Percentiles rank a stretch among this genome's conserved stretches.
phyloP scores from a whole-genome alignment of 345 rosid genomes.

The Corymbia maculata region DNA sequence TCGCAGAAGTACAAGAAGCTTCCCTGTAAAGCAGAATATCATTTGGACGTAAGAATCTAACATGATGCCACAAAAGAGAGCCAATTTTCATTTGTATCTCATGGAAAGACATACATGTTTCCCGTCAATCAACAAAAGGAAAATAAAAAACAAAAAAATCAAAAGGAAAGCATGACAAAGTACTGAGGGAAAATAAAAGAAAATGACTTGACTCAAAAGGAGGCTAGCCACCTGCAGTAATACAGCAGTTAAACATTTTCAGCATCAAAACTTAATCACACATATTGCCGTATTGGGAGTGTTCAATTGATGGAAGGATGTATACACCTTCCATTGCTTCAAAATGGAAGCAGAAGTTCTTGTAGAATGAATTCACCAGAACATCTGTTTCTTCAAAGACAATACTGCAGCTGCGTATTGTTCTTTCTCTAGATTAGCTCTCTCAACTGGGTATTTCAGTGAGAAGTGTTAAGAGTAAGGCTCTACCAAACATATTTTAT shows the following conservation, averaged over 20 bases:
- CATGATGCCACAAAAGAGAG: neutral
- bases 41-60: neutral
- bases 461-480: neutral
- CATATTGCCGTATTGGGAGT: neutral
- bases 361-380: neutral
- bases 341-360: neutral
- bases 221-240: neutral
- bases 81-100: neutral
- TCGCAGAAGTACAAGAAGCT: conserved; percentile 84
- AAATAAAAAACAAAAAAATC: neutral
- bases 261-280: neutral
- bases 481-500: neutral
- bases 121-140: neutral
- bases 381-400: neutral
- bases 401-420: neutral
- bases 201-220: neutral
- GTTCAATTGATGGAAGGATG: neutral
- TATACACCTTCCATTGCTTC: neutral
- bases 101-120: neutral
- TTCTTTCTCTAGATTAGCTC: neutral
- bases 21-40: conserved; percentile 36
- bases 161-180: neutral
- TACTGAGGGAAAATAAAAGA: neutral
- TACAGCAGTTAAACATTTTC: neutral
- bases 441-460: neutral